Conservation (phyloP, 371 early-diverging fungal genomes). For the Haplosporangium sp. region DNA sequence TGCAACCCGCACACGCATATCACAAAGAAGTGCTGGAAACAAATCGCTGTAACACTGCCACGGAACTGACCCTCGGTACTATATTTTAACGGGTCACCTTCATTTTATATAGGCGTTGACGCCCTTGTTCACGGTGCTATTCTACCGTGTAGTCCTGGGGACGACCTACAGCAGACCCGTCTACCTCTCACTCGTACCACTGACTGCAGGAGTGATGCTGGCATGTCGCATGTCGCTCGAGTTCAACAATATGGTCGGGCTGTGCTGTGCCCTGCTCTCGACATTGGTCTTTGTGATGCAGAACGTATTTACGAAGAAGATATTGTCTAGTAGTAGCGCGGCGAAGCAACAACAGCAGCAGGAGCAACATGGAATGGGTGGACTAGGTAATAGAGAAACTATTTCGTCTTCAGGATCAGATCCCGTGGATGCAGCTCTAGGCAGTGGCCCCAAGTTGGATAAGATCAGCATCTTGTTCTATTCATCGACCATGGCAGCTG, state of each 20-base stretch:
- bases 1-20: too few species aligned
- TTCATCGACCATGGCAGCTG: slow-evolving; percentile 75
- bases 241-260: slow-evolving; percentile 69
- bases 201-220: slow-evolving; percentile 88
- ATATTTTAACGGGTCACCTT: too few species aligned
- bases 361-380: slow-evolving; percentile 44
- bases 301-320: slow-evolving; percentile 85
- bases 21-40: too few species aligned
- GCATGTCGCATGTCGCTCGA: slow-evolving; percentile 67
- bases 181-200: slow-evolving; percentile 80
- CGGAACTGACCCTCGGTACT: too few species aligned
- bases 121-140: slow-evolving; percentile 88
- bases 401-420: slow-evolving; percentile 14
- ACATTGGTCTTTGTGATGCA: slow-evolving; percentile 86
- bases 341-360: slow-evolving; percentile 28
- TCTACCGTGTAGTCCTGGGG: slow-evolving; percentile 76
- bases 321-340: slow-evolving; percentile 67
- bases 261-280: slow-evolving; percentile 79
- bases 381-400: slow-evolving; percentile 37
- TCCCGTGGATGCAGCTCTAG: slow-evolving; percentile 46
- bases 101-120: slow-evolving; percentile 73
- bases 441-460: slow-evolving; percentile 67
- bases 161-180: slow-evolving; percentile 75
- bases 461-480: slow-evolving; percentile 89
- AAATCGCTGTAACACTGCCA: too few species aligned